Conservation (phyloP, 495 filamentous ascomycete genomes). For the Thermothielavioides terrestris region DNA sequence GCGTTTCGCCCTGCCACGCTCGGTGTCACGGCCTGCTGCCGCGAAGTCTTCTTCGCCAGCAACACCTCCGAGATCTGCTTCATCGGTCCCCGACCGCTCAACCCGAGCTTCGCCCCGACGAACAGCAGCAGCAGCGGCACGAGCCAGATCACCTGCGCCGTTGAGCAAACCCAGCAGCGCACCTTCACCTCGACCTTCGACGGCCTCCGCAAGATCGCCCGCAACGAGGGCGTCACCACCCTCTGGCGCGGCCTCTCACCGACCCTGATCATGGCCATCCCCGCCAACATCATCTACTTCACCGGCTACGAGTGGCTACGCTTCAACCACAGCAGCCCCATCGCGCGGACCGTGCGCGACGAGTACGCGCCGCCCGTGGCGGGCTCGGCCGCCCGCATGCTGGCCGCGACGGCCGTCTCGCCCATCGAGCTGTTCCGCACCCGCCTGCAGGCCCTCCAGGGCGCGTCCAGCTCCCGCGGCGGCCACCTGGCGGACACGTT, state of each 20-base stretch:
- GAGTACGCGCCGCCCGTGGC: conserved; percentile 72
- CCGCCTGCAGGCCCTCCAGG: conserved; percentile 73
- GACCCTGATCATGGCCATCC: conserved; percentile 88
- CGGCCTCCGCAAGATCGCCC: conserved; percentile 89
- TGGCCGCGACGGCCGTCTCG: conserved; percentile 74
- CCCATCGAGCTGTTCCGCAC: conserved; percentile 96
- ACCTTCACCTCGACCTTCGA: conserved; percentile 89
- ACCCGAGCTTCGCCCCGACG: not conserved
- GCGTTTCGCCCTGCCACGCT: conserved; percentile 66
- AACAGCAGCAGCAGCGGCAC: conserved; percentile 20
- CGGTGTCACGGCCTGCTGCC: conserved; percentile 89
- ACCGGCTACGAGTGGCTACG: conserved; percentile 97
- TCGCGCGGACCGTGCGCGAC: conserved; percentile 52
- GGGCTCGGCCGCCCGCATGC: conserved; percentile 64
- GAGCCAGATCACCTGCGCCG: conserved; percentile 64
- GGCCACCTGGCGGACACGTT: conserved; percentile 63
- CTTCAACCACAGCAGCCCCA: conserved; percentile 56
- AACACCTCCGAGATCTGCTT: conserved; percentile 79
- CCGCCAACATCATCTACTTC: conserved; percentile 96
- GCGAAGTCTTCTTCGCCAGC: conserved; percentile 94
- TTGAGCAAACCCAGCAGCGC: conserved; percentile 72
- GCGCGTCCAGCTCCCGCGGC: conserved; percentile 34
- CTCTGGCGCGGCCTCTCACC: conserved; percentile 91
- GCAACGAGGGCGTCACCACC: conserved; percentile 78
- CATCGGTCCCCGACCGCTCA: conserved; percentile 34